Conservation (phyloP, 2,329 filamentous ascomycete species). For the Talaromyces islandicus region DNA sequence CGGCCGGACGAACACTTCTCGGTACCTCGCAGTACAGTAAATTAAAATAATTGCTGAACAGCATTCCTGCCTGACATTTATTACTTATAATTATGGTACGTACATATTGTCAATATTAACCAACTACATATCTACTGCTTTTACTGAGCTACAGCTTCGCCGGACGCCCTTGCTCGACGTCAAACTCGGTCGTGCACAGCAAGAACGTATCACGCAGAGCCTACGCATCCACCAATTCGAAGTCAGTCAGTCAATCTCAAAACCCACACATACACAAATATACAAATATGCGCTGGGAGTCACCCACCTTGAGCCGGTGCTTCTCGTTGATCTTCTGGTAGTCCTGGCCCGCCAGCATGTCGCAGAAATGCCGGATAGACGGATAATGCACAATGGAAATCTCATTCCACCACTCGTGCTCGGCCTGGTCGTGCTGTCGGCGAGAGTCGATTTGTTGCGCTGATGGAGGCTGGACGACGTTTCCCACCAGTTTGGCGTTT, state of each 20-base stretch:
- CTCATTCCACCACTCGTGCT: conserved; percentile 51
- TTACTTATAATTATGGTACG: not conserved
- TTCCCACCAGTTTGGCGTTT: conserved; percentile 57
- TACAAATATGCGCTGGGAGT: not conserved
- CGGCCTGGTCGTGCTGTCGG: conserved; percentile 15
- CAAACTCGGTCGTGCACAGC: conserved; percentile 49
- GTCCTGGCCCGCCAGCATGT: conserved; percentile 54
- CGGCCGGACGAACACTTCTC: no score
- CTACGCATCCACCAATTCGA: conserved; percentile 12
- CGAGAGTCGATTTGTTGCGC: conserved; percentile 17
- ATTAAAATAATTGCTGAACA: not conserved
- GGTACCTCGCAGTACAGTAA: no score
- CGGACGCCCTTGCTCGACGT: conserved; percentile 24
- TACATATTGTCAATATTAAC: not conserved
- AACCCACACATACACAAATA: not conserved
- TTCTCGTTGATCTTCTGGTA: conserved; percentile 55
- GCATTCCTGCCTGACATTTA: not conserved
- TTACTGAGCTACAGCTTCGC: conserved; percentile 19
- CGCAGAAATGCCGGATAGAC: conserved; percentile 55
- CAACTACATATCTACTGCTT: not conserved
- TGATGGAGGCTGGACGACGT: conserved; percentile 36
- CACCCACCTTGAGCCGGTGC: conserved; percentile 41
- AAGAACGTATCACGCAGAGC: conserved; percentile 49
- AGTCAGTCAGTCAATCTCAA: not conserved
- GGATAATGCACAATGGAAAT: conserved; percentile 61